Evolutionary conservation across 768 basidiomycete species (phyloP).

Genomic region (Suillus paluster): DNA sequence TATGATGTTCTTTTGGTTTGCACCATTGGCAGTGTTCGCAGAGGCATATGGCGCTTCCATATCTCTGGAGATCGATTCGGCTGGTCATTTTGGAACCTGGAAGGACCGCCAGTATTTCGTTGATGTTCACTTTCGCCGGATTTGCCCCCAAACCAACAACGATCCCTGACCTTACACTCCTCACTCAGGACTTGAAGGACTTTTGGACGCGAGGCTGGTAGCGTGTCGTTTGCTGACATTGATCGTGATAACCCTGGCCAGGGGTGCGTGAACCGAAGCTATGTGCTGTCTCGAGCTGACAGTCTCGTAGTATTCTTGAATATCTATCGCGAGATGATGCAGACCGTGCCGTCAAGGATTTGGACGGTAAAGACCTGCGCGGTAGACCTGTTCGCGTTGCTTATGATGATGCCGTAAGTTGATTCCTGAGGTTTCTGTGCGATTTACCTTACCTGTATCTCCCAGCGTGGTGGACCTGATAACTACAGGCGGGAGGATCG

Average conservation of each 20-base stretch:
- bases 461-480: conserved; percentile 66
- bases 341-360: conserved; percentile 87
- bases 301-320: conserved; percentile 74
- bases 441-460: conserved; percentile 6
- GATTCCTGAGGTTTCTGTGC: neutral
- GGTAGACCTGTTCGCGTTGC: conserved; percentile 79
- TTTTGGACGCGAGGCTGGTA: conserved; percentile 94
- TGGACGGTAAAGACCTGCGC: conserved; percentile 87
- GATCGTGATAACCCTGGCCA: conserved; percentile 85
- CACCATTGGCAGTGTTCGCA: conserved; percentile 10
- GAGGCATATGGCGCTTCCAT: conserved; percentile 1
- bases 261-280: conserved; percentile 60
- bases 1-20: conserved; percentile 54
- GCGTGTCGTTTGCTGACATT: conserved; percentile 93
- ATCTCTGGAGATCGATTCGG: neutral
- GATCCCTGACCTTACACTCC: conserved; percentile 33
- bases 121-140: conserved; percentile 6
- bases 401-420: conserved; percentile 62
- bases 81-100: conserved; percentile 3
- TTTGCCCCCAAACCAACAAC: conserved; percentile 18
- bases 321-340: conserved; percentile 89
- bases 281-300: conserved; percentile 10
- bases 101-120: conserved; percentile 8
- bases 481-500: conserved; percentile 81
- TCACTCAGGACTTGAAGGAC: conserved; percentile 91